These are phyloP conservation scores for Lepidium sativum DNA, from an alignment of 345 rosid genomes.

Conservation along the genomic window DNA sequence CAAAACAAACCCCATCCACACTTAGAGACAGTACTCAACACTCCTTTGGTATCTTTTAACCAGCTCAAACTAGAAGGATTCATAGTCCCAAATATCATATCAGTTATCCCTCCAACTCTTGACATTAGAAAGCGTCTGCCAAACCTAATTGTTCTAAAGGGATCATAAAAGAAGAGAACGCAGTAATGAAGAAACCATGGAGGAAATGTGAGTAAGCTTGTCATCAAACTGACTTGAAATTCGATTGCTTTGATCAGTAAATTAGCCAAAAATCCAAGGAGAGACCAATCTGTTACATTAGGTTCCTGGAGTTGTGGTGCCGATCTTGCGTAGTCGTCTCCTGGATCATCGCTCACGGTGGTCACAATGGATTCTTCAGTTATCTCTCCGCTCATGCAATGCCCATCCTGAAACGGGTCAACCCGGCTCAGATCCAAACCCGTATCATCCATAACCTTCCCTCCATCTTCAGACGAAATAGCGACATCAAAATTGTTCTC, in stretches of 20 bases:
- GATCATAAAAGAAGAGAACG: slow-evolving; percentile 42
- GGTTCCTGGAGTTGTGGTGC: slow-evolving; percentile 21
- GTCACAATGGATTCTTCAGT: slow-evolving; percentile 22
- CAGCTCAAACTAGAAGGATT: slow-evolving; percentile 30
- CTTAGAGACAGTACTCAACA: slow-evolving; percentile 32
- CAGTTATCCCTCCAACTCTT: slow-evolving; percentile 23
- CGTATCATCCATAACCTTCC: slow-evolving; percentile 9
- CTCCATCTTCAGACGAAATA: slow-evolving; percentile 14
- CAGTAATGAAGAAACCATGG: slow-evolving; percentile 30
- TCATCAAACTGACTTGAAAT: slow-evolving; percentile 47
- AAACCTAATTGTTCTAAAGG: slow-evolving; percentile 41
- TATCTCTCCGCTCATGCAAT: neutral
- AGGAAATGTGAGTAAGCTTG: slow-evolving; percentile 42
- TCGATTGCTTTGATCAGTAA: slow-evolving; percentile 58
- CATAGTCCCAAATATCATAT: slow-evolving; percentile 19
- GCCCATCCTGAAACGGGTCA: slow-evolving; percentile 15
- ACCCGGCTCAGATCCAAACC: slow-evolving; percentile 17
- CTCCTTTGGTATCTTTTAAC: slow-evolving; percentile 39
- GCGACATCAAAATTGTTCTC: neutral
- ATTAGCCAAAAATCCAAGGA: slow-evolving; percentile 35
- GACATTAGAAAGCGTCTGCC: slow-evolving; percentile 24
- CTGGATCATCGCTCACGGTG: slow-evolving; percentile 11
- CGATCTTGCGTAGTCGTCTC: neutral
- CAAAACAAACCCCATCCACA: slow-evolving; percentile 65
- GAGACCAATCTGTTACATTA: slow-evolving; percentile 21